Conservation (phyloP, 176 grass and related monocot genomes). For the Coix lacrymajobi region DNA sequence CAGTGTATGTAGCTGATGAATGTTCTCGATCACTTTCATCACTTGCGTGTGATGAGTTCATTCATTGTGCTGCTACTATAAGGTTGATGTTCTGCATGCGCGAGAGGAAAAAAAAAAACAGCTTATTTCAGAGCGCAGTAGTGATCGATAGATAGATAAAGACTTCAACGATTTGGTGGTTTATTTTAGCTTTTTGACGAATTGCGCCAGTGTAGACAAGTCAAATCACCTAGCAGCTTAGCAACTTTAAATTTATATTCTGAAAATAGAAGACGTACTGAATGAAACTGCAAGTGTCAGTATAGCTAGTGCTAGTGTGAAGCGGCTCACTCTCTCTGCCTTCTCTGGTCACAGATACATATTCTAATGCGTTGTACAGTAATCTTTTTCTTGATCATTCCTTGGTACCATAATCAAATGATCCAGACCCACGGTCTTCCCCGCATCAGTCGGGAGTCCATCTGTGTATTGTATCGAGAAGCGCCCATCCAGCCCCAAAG, state of each 20-base stretch:
- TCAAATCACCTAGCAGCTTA: not conserved
- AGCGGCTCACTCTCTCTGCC: slow-evolving; percentile 25
- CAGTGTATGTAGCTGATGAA: not conserved
- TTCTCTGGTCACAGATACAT: not conserved
- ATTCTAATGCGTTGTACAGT: slow-evolving; percentile 4
- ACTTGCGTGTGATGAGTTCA: not conserved
- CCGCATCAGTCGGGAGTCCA: slow-evolving; percentile 45
- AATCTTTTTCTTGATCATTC: slow-evolving; percentile 49
- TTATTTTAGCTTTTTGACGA: not conserved
- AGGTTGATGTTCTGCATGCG: not conserved
- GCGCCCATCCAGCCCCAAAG: slow-evolving; percentile 42
- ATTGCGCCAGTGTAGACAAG: not conserved
- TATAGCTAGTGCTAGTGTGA: slow-evolving; percentile 2
- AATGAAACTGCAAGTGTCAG: slow-evolving; percentile 21
- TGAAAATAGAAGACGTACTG: slow-evolving; percentile 12
- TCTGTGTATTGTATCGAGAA: slow-evolving; percentile 40
- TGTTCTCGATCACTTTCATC: not conserved
- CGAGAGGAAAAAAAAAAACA: not conserved
- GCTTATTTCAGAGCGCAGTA: not conserved
- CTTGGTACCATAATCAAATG: slow-evolving; percentile 59
- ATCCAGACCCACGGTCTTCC: slow-evolving; percentile 41
- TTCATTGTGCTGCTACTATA: not conserved
- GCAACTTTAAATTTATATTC: slow-evolving; percentile 2
- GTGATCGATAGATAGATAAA: not conserved
- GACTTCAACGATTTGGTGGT: not conserved